phyloP scores from a whole-genome alignment of 2,329 filamentous ascomycete genomes.

The Sclerotinia spermophila region DNA sequence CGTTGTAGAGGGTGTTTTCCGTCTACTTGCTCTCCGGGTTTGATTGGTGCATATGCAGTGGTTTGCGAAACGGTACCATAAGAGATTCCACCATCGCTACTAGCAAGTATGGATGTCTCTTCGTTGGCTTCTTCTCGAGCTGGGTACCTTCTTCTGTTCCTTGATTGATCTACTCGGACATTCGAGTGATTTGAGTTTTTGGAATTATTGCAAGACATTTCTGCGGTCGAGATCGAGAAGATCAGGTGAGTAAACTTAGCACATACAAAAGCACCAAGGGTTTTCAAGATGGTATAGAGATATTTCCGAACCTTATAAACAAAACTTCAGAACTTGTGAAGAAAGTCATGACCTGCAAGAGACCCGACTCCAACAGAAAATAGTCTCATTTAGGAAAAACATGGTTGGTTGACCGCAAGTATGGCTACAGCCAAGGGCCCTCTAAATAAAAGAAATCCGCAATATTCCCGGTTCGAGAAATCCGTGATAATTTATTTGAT shows the following conservation, averaged over 20 bases:
- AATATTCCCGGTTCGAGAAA: background rate
- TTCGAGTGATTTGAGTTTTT: background rate
- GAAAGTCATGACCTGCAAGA: background rate
- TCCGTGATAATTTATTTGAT: background rate
- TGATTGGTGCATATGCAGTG: background rate
- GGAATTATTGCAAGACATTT: background rate
- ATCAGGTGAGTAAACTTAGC: too few species aligned
- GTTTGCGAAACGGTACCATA: conserved; percentile 6
- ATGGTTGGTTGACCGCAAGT: background rate
- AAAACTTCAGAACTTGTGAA: background rate
- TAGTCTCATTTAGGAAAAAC: background rate
- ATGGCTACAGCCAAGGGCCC: background rate
- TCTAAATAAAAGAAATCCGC: background rate
- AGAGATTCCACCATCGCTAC: background rate
- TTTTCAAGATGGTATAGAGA: background rate
- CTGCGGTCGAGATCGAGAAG: background rate
- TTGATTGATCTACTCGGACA: background rate
- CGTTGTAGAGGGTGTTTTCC: background rate
- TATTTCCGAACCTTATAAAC: background rate
- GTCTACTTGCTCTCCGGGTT: conserved; percentile 1
- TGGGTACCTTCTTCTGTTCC: background rate
- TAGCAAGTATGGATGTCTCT: background rate
- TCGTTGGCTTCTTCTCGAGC: background rate
- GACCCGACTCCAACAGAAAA: background rate
- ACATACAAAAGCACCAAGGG: background rate